Percentiles rank a stretch among this genome's conserved stretches.
Evolutionary conservation across 2,329 filamentous ascomycete species (phyloP).

Genomic region (Colletotrichum horii): DNA sequence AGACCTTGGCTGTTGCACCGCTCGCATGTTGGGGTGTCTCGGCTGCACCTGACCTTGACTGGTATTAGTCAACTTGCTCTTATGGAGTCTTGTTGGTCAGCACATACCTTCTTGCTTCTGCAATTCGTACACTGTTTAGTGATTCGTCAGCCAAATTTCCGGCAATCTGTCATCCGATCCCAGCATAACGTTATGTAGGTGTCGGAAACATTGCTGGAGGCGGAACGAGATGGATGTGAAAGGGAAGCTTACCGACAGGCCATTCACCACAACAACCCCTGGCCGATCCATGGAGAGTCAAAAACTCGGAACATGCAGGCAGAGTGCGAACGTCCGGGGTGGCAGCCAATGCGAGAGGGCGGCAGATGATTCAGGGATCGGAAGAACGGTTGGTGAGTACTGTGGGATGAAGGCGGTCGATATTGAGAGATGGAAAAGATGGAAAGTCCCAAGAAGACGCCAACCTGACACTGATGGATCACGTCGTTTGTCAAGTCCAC

Average conservation of each 20-base stretch:
- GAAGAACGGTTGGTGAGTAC: background rate
- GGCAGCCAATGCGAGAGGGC: background rate
- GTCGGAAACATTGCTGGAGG: background rate
- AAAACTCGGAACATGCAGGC: background rate
- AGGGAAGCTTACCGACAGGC: slow-evolving; percentile 9
- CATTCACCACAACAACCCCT: slow-evolving; percentile 4
- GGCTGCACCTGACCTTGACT: slow-evolving; percentile 31
- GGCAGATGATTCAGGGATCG: background rate
- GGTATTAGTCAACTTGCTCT: background rate
- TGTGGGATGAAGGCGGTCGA: background rate
- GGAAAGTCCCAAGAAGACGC: background rate
- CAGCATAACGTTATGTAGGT: background rate
- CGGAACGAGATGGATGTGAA: background rate
- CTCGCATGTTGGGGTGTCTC: slow-evolving; percentile 30
- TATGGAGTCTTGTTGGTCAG: background rate
- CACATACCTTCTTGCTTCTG: slow-evolving; percentile 7
- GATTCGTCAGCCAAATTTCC: background rate
- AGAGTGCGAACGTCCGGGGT: background rate
- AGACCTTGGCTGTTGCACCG: slow-evolving; percentile 29
- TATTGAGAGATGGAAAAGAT: background rate
- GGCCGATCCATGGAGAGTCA: background rate
- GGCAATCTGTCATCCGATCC: background rate
- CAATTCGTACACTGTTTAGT: slow-evolving; percentile 7
- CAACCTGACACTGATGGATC: background rate
- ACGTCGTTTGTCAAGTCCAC: background rate